A percentile compares a stretch with the other conserved stretches of the same genome.
Evolutionary conservation across 768 basidiomycete genomes (phyloP).

Genomic region (Chlorophyllum brunneum): DNA sequence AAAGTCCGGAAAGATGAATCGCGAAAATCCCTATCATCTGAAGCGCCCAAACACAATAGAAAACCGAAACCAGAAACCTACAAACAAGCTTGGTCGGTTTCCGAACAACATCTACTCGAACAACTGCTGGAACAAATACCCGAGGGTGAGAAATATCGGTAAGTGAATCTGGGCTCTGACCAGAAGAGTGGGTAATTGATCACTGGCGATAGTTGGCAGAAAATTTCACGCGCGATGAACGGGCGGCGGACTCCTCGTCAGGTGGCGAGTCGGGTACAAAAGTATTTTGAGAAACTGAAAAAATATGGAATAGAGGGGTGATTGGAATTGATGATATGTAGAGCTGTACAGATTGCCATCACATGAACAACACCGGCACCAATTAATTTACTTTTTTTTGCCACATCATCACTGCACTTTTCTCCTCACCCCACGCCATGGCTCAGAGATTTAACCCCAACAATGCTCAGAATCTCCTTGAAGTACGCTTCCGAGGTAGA

Average conservation of each 20-base stretch:
- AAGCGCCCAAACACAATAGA: constrained; percentile 7
- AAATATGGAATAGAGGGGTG: constrained; percentile 46
- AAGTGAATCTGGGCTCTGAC: constrained; percentile 17
- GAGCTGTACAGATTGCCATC: constrained; percentile 11
- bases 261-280: constrained; percentile 87
- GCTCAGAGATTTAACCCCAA: constrained; percentile 76
- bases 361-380: constrained; percentile 6
- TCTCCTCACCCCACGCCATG: constrained; percentile 26
- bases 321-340: constrained; percentile 9
- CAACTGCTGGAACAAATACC: constrained; percentile 72
- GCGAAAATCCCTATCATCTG: background rate
- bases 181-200: background rate
- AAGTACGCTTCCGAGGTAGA: constrained; percentile 43
- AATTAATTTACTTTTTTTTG: constrained; percentile 10
- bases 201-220: constrained; percentile 54
- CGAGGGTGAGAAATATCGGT: constrained; percentile 74
- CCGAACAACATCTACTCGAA: constrained; percentile 76
- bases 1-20: constrained; percentile 6
- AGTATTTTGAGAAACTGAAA: constrained; percentile 83
- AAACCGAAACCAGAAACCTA: constrained; percentile 70
- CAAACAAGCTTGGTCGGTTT: constrained; percentile 74
- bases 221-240: constrained; percentile 80
- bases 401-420: constrained; percentile 17
- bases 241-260: constrained; percentile 75
- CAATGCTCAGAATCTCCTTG: constrained; percentile 86